Evolutionary conservation across 2,329 filamentous ascomycete species (phyloP).

Genomic region (Aspergillus uvarum): DNA sequence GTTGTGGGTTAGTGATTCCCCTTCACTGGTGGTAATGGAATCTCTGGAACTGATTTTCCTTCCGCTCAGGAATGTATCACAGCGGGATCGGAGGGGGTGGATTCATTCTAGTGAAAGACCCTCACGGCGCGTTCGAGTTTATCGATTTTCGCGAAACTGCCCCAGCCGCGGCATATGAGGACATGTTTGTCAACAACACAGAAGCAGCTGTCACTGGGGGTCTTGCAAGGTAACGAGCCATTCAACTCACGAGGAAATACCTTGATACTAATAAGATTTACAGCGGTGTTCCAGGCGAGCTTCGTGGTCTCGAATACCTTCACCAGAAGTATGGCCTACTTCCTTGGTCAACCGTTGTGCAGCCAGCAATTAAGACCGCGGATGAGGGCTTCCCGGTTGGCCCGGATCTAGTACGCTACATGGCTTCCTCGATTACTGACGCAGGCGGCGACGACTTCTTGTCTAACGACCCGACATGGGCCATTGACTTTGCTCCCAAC

Average conservation of each 20-base stretch:
- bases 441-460: constrained; percentile 62
- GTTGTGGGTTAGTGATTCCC: constrained; percentile 55
- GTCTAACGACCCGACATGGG: constrained; percentile 73
- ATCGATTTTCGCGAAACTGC: constrained; percentile 90
- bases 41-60: background rate
- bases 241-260: background rate
- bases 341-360: constrained; percentile 69
- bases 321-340: constrained; percentile 63
- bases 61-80: constrained; percentile 65
- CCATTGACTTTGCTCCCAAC: constrained; percentile 82
- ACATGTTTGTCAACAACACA: constrained; percentile 79
- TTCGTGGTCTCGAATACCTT: constrained; percentile 75
- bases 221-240: constrained; percentile 62
- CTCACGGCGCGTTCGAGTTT: constrained; percentile 75
- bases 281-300: constrained; percentile 58
- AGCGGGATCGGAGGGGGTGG: constrained; percentile 84
- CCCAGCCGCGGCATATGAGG: constrained; percentile 73
- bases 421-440: constrained; percentile 54
- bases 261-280: constrained; percentile 6
- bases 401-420: constrained; percentile 72
- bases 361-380: constrained; percentile 72
- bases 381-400: constrained; percentile 71
- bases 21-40: background rate
- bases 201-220: constrained; percentile 69
- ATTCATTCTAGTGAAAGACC: constrained; percentile 76